phyloP scores from a whole-genome alignment of 116 monocot genomes.

The Trichopus zeylanicus region DNA sequence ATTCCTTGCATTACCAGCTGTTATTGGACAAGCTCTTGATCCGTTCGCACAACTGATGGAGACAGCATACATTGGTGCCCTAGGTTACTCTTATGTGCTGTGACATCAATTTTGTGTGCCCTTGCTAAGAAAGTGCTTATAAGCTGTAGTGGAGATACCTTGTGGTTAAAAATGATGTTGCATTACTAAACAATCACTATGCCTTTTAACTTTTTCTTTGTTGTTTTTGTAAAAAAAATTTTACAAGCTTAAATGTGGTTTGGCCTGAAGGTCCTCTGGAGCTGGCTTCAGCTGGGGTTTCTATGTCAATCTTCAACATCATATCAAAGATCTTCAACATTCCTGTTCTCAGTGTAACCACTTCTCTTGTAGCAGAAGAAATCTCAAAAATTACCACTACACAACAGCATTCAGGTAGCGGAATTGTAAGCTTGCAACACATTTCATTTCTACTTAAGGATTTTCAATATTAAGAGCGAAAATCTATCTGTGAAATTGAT shows the following conservation, averaged over 20 bases:
- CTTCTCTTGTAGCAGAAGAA: slow-evolving; percentile 97
- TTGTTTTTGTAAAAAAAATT: background rate
- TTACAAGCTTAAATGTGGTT: background rate
- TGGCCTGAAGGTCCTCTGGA: slow-evolving; percentile 61
- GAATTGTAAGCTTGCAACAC: background rate
- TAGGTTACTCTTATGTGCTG: slow-evolving; percentile 49
- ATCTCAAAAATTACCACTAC: slow-evolving; percentile 53
- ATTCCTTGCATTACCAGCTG: slow-evolving; percentile 75
- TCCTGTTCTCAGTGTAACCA: slow-evolving; percentile 87
- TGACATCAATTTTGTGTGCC: background rate
- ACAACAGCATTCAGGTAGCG: slow-evolving; percentile 26
- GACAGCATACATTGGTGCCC: slow-evolving; percentile 87
- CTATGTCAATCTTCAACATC: slow-evolving; percentile 86
- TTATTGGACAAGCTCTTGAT: slow-evolving; percentile 86
- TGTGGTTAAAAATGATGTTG: background rate
- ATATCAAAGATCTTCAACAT: slow-evolving; percentile 94
- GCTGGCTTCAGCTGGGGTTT: slow-evolving; percentile 86
- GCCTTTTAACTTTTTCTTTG: background rate
- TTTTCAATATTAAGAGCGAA: background rate
- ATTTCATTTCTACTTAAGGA: background rate
- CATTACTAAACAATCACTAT: background rate
- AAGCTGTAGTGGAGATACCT: background rate
- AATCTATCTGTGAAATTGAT: background rate
- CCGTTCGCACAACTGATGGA: slow-evolving; percentile 88
- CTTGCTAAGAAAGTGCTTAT: background rate